Base-by-base conservation (phyloP, 441 rosid genomes). In the Erodium moschatum region DNA sequence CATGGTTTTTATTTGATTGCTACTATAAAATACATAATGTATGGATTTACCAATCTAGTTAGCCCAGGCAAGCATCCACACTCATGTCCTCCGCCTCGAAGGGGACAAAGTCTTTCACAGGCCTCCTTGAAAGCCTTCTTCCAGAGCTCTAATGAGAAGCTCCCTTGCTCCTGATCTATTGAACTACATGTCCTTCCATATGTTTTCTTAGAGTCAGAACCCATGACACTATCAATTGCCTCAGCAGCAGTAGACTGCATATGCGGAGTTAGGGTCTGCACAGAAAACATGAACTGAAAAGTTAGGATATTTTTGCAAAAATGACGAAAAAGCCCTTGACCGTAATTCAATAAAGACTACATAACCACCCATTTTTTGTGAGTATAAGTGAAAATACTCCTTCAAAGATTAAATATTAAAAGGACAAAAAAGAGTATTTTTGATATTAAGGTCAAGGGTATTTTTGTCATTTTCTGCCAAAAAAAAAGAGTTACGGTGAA, bases 91-190 rank as follows among this genome's bases (percentile, higher is more conserved):
- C 81, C 90, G 67, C 91, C 97, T 81, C 96, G 86, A 73, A 91
- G 82, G 61, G 99, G 97, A 81, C 99, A 95, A 70, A 95, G 86
- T 77, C 97, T 90, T 83, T 91, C 91, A 72, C 89, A 86, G 54
- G 97, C 97, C 67, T 90, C 99, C 82, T 80, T 84, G 85, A 95
- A 90, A 40, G 97, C 99, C 68, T 76, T 80, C 85, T 95, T 91
- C 99, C 99, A 95, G 29, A 83, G 91, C 69, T 84, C 93, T 72
- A 89, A 70, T 33, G 99, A 87, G 71, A 95, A 82, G 78, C 89
- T 81, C 61, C 74, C 84, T 85, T 85, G 92, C 40, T 85, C 90
- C 74, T 81, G 84, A 80, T 82, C 81, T 73, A 74, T 65, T 20
- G 73, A 81, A 71, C 84, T 81, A 11, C 79, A 78, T 3, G 72